These are phyloP conservation scores for Megacollybia marginata DNA, from an alignment of 768 basidiomycete genomes.

Conservation along the genomic window DNA sequence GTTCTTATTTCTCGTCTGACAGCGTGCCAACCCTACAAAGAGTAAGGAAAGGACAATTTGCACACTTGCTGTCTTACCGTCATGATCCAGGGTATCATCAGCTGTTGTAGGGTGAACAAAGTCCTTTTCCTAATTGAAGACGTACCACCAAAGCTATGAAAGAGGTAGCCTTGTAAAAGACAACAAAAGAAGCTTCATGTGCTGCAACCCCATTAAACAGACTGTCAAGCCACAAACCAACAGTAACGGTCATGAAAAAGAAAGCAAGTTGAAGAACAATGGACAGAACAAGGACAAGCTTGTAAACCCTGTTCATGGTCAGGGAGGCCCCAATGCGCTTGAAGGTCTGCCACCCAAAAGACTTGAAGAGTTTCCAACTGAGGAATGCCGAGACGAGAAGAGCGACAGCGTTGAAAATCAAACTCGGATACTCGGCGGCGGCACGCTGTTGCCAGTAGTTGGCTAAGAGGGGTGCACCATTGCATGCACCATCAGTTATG, in stretches of 20 bases:
- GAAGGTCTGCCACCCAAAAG: conserved; percentile 85
- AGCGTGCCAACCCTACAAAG: conserved; percentile 62
- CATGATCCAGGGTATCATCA: conserved; percentile 65
- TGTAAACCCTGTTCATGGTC: conserved; percentile 70
- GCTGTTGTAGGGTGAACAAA: conserved; percentile 24
- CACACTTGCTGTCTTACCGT: conserved; percentile 27
- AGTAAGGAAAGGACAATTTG: not conserved
- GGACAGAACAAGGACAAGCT: conserved; percentile 59
- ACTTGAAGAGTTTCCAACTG: conserved; percentile 70
- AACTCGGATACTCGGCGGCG: conserved; percentile 54
- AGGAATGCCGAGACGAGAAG: conserved; percentile 55
- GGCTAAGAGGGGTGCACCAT: conserved; percentile 44
- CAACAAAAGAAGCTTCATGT: conserved; percentile 34
- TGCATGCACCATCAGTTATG: conserved; percentile 61
- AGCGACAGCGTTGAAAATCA: conserved; percentile 55
- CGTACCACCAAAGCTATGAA: conserved; percentile 55
- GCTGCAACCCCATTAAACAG: conserved; percentile 61
- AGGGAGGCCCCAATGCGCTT: conserved; percentile 75
- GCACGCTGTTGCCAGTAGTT: conserved; percentile 58
- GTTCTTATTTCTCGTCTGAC: conserved; percentile 58
- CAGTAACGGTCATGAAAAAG: conserved; percentile 69
- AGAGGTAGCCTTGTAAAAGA: conserved; percentile 47
- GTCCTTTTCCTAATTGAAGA: conserved; percentile 5
- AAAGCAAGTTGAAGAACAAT: conserved; percentile 69
- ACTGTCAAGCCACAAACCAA: conserved; percentile 73